Evolutionary conservation across 805 yeast species (phyloP).

Genomic region (Kazachstania viticola): DNA sequence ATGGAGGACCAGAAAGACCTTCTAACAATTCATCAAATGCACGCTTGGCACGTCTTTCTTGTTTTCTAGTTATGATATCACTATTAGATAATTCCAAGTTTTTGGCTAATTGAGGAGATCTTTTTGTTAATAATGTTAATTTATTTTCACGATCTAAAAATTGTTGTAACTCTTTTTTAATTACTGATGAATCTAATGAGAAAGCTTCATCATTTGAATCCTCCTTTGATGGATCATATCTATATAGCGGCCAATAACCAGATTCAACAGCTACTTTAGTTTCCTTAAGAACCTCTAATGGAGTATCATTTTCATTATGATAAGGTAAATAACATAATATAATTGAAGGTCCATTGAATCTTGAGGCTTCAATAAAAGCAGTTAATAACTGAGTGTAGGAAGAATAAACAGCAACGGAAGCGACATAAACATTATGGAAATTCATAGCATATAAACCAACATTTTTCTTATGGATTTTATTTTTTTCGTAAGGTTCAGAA

Average conservation of each 20-base stretch:
- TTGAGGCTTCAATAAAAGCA: conserved; percentile 82
- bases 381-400: conserved; percentile 89
- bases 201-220: conserved; percentile 39
- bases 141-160: conserved; percentile 87
- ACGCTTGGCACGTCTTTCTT: conserved; percentile 56
- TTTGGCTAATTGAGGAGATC: conserved; percentile 66
- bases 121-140: conserved; percentile 60
- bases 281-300: conserved; percentile 67
- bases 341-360: conserved; percentile 81
- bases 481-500: conserved; percentile 54
- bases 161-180: conserved; percentile 61
- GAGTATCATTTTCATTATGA: conserved; percentile 47
- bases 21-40: conserved; percentile 71
- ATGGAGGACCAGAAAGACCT: conserved; percentile 86
- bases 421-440: conserved; percentile 79
- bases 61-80: conserved; percentile 45
- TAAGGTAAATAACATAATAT: conserved; percentile 86
- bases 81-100: conserved; percentile 55
- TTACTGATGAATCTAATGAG: conserved; percentile 73
- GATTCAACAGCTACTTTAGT: conserved; percentile 84
- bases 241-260: conserved; percentile 94
- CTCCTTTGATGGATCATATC: conserved; percentile 55
- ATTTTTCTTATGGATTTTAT: conserved; percentile 50
- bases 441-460: conserved; percentile 93
- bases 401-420: conserved; percentile 86